Evolutionary conservation across 179 eudicot genomes (phyloP).

Genomic region (Nepenthes alata): DNA sequence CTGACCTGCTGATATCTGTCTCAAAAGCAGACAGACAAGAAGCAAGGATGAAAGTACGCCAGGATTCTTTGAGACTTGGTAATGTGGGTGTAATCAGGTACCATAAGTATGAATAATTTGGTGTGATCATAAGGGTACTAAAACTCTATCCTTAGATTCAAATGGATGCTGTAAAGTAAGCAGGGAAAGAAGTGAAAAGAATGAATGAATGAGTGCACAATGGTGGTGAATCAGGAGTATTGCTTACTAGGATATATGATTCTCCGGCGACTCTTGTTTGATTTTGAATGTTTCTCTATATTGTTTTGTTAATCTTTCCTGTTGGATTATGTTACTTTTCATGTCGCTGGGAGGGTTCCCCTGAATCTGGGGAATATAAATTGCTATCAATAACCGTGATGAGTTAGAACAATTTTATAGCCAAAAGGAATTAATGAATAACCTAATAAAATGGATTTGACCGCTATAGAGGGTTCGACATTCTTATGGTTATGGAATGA

Average conservation of each 20-base stretch:
- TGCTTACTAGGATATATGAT: not conserved
- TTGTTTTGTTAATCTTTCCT: not conserved
- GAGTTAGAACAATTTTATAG: too few species aligned
- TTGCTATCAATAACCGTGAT: too few species aligned
- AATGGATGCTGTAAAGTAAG: too few species aligned
- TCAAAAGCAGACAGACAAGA: conserved; percentile 99
- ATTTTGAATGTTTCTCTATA: not conserved
- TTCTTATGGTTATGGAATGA: too few species aligned
- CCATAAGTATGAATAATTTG: not conserved
- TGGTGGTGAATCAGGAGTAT: too few species aligned
- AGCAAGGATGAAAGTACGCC: conserved; percentile 91
- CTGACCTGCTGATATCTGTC: conserved; percentile 70
- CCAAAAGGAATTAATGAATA: too few species aligned
- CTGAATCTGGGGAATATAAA: too few species aligned
- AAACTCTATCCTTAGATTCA: too few species aligned
- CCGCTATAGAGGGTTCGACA: too few species aligned
- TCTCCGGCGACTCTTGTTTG: not conserved
- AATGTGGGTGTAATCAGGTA: conserved; percentile 95
- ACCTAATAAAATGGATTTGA: too few species aligned
- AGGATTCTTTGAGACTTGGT: conserved; percentile 92
- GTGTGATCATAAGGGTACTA: not conserved
- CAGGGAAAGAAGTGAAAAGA: too few species aligned
- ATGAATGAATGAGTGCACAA: too few species aligned
- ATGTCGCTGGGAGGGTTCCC: not conserved
- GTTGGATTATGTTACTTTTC: not conserved